phyloP scores from a whole-genome alignment of 73 alveolate species.

The Stentor roeselii region DNA sequence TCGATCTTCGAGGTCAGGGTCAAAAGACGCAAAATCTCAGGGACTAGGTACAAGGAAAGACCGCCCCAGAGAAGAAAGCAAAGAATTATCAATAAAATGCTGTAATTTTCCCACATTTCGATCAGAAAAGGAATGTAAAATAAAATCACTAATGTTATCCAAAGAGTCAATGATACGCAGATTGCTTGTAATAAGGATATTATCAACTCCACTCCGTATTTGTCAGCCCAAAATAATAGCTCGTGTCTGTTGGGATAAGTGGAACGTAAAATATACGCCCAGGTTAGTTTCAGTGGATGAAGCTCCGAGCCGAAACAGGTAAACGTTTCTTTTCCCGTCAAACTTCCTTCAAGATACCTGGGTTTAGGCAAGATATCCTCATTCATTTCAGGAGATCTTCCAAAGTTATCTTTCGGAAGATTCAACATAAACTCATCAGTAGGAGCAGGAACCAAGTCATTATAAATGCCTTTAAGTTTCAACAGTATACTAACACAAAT shows the following conservation, averaged over 20 bases:
- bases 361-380: slow-evolving; percentile 22
- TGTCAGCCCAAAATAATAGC: slow-evolving; percentile 15
- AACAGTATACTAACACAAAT: not conserved
- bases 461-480: not conserved
- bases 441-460: slow-evolving; percentile 2
- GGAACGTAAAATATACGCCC: not conserved
- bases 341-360: not conserved
- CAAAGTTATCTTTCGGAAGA: slow-evolving; percentile 10
- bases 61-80: not conserved
- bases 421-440: slow-evolving; percentile 15
- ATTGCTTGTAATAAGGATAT: slow-evolving; percentile 5
- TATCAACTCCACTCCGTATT: not conserved
- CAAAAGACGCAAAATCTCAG: not conserved
- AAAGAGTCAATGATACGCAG: not conserved
- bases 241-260: slow-evolving; percentile 6
- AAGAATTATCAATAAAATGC: not conserved
- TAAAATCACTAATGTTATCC: not conserved
- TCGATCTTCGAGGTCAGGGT: slow-evolving; percentile 7
- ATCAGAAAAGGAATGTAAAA: not conserved
- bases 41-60: slow-evolving; percentile 1
- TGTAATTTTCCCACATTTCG: not conserved
- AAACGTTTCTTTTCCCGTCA: not conserved
- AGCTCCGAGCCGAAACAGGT: not conserved
- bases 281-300: slow-evolving; percentile 9
- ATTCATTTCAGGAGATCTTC: slow-evolving; percentile 25